phyloP scores from a whole-genome alignment of 2,329 filamentous ascomycete species.

The Escovopsis weberi region DNA sequence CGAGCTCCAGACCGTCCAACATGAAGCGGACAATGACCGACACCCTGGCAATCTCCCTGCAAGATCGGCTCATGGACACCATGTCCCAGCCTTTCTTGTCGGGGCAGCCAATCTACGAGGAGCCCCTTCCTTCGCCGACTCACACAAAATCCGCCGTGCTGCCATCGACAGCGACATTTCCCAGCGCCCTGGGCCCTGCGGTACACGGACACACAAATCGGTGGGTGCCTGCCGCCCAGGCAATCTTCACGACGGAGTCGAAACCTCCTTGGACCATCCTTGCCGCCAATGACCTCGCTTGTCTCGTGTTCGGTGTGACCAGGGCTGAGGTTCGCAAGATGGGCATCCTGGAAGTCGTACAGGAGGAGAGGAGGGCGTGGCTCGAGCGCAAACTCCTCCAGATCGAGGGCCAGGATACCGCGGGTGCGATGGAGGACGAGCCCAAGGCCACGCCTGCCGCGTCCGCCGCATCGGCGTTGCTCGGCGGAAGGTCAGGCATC shows the following conservation, averaged over 20 bases:
- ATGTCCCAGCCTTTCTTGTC: constrained; percentile 67
- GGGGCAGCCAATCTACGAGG: constrained; percentile 20
- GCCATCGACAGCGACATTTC: constrained; percentile 23
- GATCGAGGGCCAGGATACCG: constrained; percentile 23
- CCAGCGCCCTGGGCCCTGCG: constrained; percentile 37
- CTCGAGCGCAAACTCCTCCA: constrained; percentile 68
- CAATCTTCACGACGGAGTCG: constrained; percentile 93
- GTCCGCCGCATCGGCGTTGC: constrained; percentile 34
- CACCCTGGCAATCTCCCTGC: constrained; percentile 55
- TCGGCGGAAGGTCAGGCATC: constrained; percentile 61
- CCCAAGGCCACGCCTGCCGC: constrained; percentile 21
- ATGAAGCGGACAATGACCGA: constrained; percentile 86
- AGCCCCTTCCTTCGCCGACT: constrained; percentile 28
- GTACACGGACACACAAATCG: constrained; percentile 83
- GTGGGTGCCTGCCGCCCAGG: constrained; percentile 83
- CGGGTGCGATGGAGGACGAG: constrained; percentile 17
- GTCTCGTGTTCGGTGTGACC: constrained; percentile 97
- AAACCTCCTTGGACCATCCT: constrained; percentile 89
- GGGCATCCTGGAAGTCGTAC: constrained; percentile 89
- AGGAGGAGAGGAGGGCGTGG: constrained; percentile 79
- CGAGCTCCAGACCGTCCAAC: constrained; percentile 44
- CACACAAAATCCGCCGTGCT: constrained; percentile 22
- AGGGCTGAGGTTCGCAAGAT: constrained; percentile 86
- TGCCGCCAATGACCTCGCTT: constrained; percentile 90
- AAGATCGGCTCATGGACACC: constrained; percentile 73